Conservation (phyloP, 768 basidiomycete genomes). For the Podaxis sp. region DNA sequence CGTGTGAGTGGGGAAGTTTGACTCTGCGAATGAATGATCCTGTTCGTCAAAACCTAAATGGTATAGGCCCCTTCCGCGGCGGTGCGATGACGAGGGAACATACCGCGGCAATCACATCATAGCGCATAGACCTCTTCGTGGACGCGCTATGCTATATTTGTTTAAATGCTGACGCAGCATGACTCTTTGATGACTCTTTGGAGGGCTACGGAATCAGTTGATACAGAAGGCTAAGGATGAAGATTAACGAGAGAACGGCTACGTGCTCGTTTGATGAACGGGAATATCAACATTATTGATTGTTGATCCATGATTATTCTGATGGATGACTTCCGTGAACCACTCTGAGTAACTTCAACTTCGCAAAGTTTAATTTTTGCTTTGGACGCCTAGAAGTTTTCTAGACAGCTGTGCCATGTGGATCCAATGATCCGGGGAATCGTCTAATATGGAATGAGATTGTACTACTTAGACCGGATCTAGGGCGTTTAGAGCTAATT, state of each 20-base stretch:
- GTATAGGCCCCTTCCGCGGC: neutral
- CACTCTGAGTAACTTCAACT: no score
- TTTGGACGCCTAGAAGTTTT: no score
- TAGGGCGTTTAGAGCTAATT: no score
- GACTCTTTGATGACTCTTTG: neutral
- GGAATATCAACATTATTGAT: no score
- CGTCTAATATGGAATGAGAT: neutral
- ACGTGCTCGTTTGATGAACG: neutral
- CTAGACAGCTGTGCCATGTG: neutral
- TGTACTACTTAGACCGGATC: no score
- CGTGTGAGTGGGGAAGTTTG: slow-evolving; percentile 4
- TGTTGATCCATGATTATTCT: no score
- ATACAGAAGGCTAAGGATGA: neutral
- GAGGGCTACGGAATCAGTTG: neutral
- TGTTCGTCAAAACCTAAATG: neutral
- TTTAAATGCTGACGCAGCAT: neutral
- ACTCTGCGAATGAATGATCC: neutral
- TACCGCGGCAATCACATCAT: neutral
- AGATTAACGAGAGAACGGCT: neutral
- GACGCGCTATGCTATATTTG: neutral
- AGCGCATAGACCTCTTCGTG: neutral
- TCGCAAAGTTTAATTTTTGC: no score
- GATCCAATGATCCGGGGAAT: neutral
- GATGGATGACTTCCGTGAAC: no score
- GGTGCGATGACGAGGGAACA: neutral